phyloP scores from a whole-genome alignment of 2,329 filamentous ascomycete species.

The Exserohilum turcica region DNA sequence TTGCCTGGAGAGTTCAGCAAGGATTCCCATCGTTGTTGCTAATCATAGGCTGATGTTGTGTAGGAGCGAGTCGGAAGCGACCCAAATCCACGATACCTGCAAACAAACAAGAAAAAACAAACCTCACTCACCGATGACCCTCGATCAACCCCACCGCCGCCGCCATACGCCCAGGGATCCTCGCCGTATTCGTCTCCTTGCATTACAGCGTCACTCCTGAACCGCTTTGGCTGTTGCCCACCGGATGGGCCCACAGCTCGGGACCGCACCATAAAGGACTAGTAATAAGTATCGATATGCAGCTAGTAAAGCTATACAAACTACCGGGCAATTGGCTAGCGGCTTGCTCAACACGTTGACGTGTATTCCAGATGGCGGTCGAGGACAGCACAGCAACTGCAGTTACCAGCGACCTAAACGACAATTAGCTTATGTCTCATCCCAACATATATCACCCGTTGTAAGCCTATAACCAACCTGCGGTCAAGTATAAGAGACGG shows the following conservation, averaged over 20 bases:
- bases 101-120: slow-evolving; percentile 1
- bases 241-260: slow-evolving; percentile 2
- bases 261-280: slow-evolving; percentile 12
- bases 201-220: not conserved
- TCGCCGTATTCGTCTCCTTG: slow-evolving; percentile 1
- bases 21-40: slow-evolving; percentile 1
- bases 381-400: not conserved
- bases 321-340: not conserved
- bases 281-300: not conserved
- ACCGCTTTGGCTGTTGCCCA: not conserved
- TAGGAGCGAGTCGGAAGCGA: slow-evolving; percentile 13
- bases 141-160: not conserved
- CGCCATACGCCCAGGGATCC: slow-evolving; percentile 8
- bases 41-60: not conserved
- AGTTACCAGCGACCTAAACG: not conserved
- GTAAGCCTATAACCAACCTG: not conserved
- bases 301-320: slow-evolving; percentile 3
- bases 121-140: slow-evolving; percentile 5
- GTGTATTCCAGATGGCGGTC: not conserved
- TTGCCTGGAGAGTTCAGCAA: slow-evolving; percentile 7
- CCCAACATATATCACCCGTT: not conserved
- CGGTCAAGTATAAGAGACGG: not conserved
- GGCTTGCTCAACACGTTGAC: not conserved
- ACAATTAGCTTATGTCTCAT: not conserved
- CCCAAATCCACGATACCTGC: slow-evolving; percentile 21